Percentiles rank a stretch among this genome's conserved stretches.
Evolutionary conservation across 1,139 yeast species (phyloP).

Genomic region (Taphrina flavorubra): DNA sequence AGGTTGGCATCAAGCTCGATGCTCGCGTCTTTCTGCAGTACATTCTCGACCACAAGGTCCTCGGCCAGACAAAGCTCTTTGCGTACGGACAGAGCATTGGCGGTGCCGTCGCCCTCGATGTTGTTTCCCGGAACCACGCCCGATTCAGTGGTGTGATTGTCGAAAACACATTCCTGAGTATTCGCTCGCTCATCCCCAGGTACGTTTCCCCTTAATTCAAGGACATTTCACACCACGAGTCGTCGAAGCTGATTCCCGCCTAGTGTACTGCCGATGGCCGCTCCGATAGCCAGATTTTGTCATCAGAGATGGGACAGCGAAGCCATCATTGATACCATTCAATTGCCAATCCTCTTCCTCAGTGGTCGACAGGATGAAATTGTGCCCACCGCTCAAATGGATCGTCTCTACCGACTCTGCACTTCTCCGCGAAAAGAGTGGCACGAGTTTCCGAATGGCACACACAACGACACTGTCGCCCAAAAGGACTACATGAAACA

Average conservation of each 20-base stretch:
- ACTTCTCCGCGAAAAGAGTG: slow-evolving; percentile 42
- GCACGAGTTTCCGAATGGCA: slow-evolving; percentile 45
- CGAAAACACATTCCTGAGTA: slow-evolving; percentile 84
- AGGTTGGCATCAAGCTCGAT: slow-evolving; percentile 79
- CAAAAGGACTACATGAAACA: slow-evolving; percentile 47
- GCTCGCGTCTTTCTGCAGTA: slow-evolving; percentile 74
- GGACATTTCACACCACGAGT: neutral
- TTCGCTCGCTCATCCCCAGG: slow-evolving; percentile 78
- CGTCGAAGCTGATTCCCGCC: neutral
- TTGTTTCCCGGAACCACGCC: slow-evolving; percentile 60
- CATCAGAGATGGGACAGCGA: slow-evolving; percentile 88
- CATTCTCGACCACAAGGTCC: slow-evolving; percentile 60
- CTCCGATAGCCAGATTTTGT: slow-evolving; percentile 65
- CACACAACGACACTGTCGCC: slow-evolving; percentile 47
- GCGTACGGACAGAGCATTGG: slow-evolving; percentile 91
- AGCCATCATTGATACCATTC: slow-evolving; percentile 60
- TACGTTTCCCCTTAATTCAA: neutral
- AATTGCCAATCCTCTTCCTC: slow-evolving; percentile 70
- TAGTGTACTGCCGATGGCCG: slow-evolving; percentile 70
- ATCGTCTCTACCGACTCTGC: slow-evolving; percentile 60
- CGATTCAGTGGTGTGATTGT: slow-evolving; percentile 67
- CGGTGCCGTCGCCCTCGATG: slow-evolving; percentile 90
- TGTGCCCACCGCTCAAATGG: slow-evolving; percentile 89
- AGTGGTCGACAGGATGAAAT: slow-evolving; percentile 84
- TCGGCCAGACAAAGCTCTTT: slow-evolving; percentile 62